Conservation (phyloP, 2,329 filamentous ascomycete species). For the Paramyrothecium roridum region DNA sequence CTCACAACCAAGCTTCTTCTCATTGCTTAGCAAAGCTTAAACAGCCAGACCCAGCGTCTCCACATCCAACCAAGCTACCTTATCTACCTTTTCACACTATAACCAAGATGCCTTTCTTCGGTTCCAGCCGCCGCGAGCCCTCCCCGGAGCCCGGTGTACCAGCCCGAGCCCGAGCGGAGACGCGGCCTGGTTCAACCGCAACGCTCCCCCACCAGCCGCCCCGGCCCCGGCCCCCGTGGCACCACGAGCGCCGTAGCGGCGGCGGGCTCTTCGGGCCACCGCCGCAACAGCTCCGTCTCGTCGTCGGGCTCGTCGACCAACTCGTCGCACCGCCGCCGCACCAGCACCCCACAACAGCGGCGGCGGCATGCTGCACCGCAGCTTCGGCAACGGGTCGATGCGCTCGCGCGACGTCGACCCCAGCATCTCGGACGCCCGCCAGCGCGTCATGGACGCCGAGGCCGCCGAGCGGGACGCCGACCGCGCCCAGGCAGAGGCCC, state of each 20-base stretch:
- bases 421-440: conserved; percentile 56
- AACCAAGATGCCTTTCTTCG: conserved; percentile 27
- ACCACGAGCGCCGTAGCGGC: conserved; percentile 10
- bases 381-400: conserved; percentile 38
- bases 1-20: neutral
- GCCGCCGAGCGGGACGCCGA: conserved; percentile 63
- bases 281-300: conserved; percentile 22
- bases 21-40: neutral
- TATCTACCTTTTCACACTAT: neutral
- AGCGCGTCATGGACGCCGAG: conserved; percentile 62
- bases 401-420: conserved; percentile 50
- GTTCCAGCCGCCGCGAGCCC: conserved; percentile 20
- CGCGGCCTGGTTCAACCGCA: neutral
- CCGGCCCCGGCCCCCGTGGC: conserved; percentile 10
- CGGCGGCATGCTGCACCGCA: conserved; percentile 38
- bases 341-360: conserved; percentile 6
- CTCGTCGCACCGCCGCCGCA: conserved; percentile 9
- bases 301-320: conserved; percentile 15
- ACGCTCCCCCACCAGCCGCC: conserved; percentile 2
- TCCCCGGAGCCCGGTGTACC: conserved; percentile 26
- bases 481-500: conserved; percentile 55
- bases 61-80: neutral
- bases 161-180: conserved; percentile 18
- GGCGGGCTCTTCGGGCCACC: conserved; percentile 34
- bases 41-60: neutral